A percentile compares a stretch with the other conserved stretches of the same genome.
phyloP scores from a whole-genome alignment of 2,329 filamentous ascomycete species.

The Trichoderma oligosporum region DNA sequence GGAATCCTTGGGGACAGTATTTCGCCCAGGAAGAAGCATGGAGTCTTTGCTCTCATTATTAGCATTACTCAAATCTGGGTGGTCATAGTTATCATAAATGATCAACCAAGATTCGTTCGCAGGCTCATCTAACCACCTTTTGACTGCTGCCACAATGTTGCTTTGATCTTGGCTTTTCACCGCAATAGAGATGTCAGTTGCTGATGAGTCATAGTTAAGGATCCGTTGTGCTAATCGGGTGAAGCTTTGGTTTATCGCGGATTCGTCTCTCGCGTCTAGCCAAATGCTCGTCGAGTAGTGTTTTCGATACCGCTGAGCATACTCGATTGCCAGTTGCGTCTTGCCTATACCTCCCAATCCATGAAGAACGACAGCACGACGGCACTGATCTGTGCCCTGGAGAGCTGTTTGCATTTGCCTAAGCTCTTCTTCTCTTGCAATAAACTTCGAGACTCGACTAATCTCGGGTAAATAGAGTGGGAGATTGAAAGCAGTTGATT shows the following conservation, averaged over 20 bases:
- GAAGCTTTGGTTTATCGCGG: neutral
- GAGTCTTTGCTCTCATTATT: neutral
- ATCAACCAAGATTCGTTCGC: constrained; percentile 39
- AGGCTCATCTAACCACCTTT: constrained; percentile 34
- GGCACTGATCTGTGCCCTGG: neutral
- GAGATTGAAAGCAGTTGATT: neutral
- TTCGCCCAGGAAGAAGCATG: neutral
- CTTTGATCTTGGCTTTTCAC: constrained; percentile 24
- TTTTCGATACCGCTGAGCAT: neutral
- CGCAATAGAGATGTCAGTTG: neutral
- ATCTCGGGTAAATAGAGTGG: neutral
- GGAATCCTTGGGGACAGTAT: neutral
- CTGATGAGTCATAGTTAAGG: neutral
- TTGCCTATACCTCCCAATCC: neutral
- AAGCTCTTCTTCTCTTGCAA: neutral
- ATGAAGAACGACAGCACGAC: neutral
- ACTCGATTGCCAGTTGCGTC: neutral
- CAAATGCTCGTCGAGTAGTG: neutral
- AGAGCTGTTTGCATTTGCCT: neutral
- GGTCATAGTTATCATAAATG: constrained; percentile 42
- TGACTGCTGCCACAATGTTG: constrained; percentile 32
- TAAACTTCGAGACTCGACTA: neutral
- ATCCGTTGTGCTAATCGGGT: neutral
- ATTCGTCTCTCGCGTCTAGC: neutral
- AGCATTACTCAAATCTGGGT: constrained; percentile 29